These are phyloP conservation scores for Malus orientalis DNA, from an alignment of 306 rosid genomes.

Conservation along the genomic window DNA sequence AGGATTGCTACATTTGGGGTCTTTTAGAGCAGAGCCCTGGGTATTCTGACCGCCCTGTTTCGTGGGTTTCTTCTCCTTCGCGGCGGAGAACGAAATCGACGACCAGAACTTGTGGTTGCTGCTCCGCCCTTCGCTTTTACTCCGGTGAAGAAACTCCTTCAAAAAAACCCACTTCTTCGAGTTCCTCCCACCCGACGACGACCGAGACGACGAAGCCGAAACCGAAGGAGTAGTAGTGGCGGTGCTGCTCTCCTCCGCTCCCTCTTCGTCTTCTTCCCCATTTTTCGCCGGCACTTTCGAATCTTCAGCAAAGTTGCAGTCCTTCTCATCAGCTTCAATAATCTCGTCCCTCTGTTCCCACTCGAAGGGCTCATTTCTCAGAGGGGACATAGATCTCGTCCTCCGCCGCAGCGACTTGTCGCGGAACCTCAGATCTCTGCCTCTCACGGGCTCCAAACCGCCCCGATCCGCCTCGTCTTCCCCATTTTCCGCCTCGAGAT, in stretches of 20 bases:
- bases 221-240: constrained; percentile 38
- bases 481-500: constrained; percentile 51
- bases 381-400: constrained; percentile 91
- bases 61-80: constrained; percentile 58
- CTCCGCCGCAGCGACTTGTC: constrained; percentile 64
- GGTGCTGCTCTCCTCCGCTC: constrained; percentile 4
- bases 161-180: constrained; percentile 84
- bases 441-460: constrained; percentile 32
- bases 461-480: constrained; percentile 15
- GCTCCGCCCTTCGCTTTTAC: constrained; percentile 94
- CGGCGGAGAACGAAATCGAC: constrained; percentile 55
- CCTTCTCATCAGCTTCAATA: background rate
- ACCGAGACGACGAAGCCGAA: constrained; percentile 79
- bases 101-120: constrained; percentile 92
- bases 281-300: background rate
- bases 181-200: constrained; percentile 89
- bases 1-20: constrained; percentile 2
- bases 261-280: constrained; percentile 21
- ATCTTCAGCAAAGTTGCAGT: background rate
- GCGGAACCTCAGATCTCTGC: constrained; percentile 77
- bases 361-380: constrained; percentile 43
- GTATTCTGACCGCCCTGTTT: background rate
- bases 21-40: constrained; percentile 19
- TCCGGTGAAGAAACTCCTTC: constrained; percentile 77
- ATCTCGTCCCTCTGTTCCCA: constrained; percentile 37